A percentile compares a stretch with the other conserved stretches of the same genome.
phyloP scores from a whole-genome alignment of 139 green algal species.

The Desmodesmus armatus region DNA sequence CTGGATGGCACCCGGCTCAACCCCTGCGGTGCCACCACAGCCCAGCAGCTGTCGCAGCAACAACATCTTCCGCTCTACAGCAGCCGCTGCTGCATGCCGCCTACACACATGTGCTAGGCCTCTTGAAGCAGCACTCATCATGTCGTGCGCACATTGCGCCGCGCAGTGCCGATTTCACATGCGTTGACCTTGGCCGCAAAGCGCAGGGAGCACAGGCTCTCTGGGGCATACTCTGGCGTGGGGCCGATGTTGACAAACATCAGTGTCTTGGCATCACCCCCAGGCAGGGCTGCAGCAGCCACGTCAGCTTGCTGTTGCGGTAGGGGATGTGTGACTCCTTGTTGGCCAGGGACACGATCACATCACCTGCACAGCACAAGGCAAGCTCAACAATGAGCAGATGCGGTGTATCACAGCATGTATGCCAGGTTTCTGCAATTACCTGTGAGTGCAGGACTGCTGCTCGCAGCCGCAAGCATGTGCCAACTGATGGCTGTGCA shows the following conservation, averaged over 20 bases:
- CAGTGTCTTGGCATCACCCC: slow-evolving; percentile 92
- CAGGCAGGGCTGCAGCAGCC: slow-evolving; percentile 88
- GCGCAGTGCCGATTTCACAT: slow-evolving; percentile 71
- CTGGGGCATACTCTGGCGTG: slow-evolving; percentile 65
- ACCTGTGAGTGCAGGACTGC: too few relatives aligned
- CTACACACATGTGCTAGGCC: too few relatives aligned
- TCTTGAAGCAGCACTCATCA: background rate
- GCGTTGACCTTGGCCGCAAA: slow-evolving; percentile 94
- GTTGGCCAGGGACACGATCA: slow-evolving; percentile 93
- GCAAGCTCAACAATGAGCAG: background rate
- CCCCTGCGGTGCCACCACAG: background rate
- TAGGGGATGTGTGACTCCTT: slow-evolving; percentile 94
- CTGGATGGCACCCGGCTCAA: background rate
- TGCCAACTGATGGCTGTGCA: too few relatives aligned
- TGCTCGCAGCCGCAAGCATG: too few relatives aligned
- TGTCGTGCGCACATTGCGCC: slow-evolving; percentile 45
- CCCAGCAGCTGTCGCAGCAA: background rate
- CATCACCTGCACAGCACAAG: slow-evolving; percentile 77
- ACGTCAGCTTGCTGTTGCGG: slow-evolving; percentile 95
- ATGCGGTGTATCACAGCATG: background rate
- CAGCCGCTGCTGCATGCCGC: too few relatives aligned
- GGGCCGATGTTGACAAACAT: slow-evolving; percentile 96
- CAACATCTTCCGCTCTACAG: background rate
- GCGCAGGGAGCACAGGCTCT: slow-evolving; percentile 90
- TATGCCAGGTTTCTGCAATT: too few relatives aligned